Evolutionary conservation across 225 moss, liverwort and hornwort genomes (phyloP).

Genomic region (Asterella californica): DNA sequence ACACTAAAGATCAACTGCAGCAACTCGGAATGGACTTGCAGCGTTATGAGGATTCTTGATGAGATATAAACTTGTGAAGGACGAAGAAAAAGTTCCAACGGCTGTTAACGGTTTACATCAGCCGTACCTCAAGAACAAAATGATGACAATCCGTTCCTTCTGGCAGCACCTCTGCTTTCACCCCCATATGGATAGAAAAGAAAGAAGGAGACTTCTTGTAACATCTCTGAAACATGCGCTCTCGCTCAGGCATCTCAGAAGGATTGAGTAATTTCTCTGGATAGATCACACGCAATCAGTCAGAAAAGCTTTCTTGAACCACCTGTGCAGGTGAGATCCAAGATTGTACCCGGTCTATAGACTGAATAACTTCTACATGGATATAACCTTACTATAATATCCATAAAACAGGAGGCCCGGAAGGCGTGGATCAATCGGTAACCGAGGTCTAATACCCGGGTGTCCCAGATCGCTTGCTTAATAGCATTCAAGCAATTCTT

Average conservation of each 20-base stretch:
- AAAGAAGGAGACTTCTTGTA: slow-evolving; percentile 93
- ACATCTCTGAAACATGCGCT: slow-evolving; percentile 67
- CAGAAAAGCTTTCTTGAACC: neutral
- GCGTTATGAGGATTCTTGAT: neutral
- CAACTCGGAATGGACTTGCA: neutral
- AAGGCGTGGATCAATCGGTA: too few species aligned
- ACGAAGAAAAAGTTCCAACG: too few species aligned
- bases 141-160: slow-evolving; percentile 89
- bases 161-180: slow-evolving; percentile 74
- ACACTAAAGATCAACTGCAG: neutral
- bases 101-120: too few species aligned
- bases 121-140: slow-evolving; percentile 57
- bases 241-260: slow-evolving; percentile 75
- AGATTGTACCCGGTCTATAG: neutral
- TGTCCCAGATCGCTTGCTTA: too few species aligned
- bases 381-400: too few species aligned
- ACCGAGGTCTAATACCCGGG: too few species aligned
- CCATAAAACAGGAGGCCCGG: too few species aligned
- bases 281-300: neutral
- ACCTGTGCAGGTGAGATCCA: neutral
- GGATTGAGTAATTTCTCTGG: slow-evolving; percentile 65
- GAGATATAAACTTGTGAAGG: neutral
- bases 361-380: slow-evolving; percentile 9
- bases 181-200: slow-evolving; percentile 94
- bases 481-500: too few species aligned